Percentiles rank a stretch among this genome's conserved stretches.
Evolutionary conservation across 2,329 filamentous ascomycete species (phyloP).

Genomic region (Cadophora gregata): DNA sequence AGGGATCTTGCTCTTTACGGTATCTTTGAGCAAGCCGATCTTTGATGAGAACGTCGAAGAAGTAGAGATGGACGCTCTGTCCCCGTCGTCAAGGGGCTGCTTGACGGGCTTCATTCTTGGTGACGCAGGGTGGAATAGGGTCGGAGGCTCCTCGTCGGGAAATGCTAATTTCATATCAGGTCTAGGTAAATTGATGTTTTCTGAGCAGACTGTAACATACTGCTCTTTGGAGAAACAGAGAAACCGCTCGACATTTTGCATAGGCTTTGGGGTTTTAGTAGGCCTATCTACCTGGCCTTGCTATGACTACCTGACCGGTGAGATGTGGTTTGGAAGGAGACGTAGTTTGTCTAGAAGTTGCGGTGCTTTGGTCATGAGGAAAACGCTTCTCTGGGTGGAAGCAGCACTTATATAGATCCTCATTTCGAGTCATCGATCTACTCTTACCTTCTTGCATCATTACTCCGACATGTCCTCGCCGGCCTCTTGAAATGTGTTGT

Average conservation of each 20-base stretch:
- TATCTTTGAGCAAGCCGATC: constrained; percentile 35
- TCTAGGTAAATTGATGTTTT: neutral
- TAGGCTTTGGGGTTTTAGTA: neutral
- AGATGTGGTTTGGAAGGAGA: neutral
- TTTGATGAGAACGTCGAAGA: constrained; percentile 39
- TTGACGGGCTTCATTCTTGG: constrained; percentile 32
- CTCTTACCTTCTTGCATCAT: neutral
- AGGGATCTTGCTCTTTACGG: constrained; percentile 32
- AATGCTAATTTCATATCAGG: constrained; percentile 28
- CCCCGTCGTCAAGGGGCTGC: constrained; percentile 23
- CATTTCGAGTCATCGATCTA: constrained; percentile 3
- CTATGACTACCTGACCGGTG: neutral
- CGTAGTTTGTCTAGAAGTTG: neutral
- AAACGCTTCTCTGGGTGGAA: neutral
- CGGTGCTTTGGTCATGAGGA: neutral
- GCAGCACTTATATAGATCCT: neutral
- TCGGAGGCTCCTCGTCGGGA: constrained; percentile 36
- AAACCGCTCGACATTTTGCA: constrained; percentile 30
- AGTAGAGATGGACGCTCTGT: constrained; percentile 37
- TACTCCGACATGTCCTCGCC: constrained; percentile 12
- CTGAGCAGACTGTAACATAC: constrained; percentile 23
- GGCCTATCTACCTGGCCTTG: constrained; percentile 4
- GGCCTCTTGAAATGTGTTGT: constrained; percentile 2
- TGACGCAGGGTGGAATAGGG: constrained; percentile 38
- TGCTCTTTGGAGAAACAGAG: constrained; percentile 25